Percentiles rank a stretch among this genome's conserved stretches.
These are phyloP conservation scores for Croton laevigatus DNA, from an alignment of 441 rosid species.

Conservation along the genomic window DNA sequence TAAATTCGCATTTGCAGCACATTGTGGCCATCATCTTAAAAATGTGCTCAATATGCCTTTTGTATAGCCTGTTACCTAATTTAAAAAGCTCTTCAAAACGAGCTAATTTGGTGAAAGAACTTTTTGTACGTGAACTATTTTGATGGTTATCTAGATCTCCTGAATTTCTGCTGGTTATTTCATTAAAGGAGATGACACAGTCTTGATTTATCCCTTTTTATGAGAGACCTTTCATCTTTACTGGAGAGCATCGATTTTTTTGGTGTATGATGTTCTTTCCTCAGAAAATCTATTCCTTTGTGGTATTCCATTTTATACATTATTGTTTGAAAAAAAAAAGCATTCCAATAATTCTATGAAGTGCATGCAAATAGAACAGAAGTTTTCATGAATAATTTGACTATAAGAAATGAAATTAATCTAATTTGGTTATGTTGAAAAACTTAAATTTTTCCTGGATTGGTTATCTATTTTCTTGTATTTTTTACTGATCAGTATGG, in stretches of 20 bases:
- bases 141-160: constrained; percentile 6
- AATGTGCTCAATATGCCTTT: background rate
- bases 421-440: background rate
- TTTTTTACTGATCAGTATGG: background rate
- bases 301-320: constrained; percentile 1
- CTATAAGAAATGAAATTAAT: constrained; percentile 6
- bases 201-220: background rate
- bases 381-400: background rate
- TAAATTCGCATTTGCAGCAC: background rate
- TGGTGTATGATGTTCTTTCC: background rate
- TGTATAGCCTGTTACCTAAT: background rate
- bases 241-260: background rate
- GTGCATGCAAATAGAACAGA: background rate
- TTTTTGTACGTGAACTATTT: background rate
- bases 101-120: background rate
- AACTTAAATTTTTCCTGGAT: background rate
- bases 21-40: background rate
- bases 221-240: background rate
- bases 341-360: background rate
- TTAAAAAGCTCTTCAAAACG: constrained; percentile 6
- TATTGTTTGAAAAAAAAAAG: background rate
- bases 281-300: background rate
- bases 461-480: constrained; percentile 1
- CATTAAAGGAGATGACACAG: background rate
- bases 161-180: background rate